Base-by-base conservation (phyloP, 2,329 filamentous ascomycete genomes). In the Botrytis byssoidea region DNA sequence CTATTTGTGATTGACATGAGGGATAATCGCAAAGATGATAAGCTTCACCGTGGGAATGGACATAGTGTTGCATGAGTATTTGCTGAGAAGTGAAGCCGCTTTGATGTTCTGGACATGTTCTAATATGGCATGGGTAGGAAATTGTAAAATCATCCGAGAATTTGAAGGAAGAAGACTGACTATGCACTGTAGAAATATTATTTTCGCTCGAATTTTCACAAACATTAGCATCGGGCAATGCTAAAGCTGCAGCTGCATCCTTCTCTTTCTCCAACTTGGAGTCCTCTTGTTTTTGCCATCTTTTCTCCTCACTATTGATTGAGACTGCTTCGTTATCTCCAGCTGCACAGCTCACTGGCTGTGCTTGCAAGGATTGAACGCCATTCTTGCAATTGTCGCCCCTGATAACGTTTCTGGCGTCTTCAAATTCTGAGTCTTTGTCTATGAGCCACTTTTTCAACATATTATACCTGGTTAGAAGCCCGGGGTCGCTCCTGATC, bases 11-110 rank as follows among this genome's bases (percentile, higher is more conserved):
- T 40, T 73, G 71, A 14, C 71, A 73, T 7, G 64, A 46, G 20
- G 55, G 9, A 63, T 70, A 63, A 2, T 73, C 71, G 4, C 71
- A 73, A 9, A 73, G 32, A 61, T 55, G 14, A 12, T 70, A 63
- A 18, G n/a, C 6, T 60, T 61, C 29, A 5, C 42, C 57, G 25
- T 73, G 65, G 3, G 7, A 14, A 2, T 10, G 16, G 3, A 18
- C 25, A 51, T 68, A 73, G 42, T 73, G 64, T 29, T 44, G 29
- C 16, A 46, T 40, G 14, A 69, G 51, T 20, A 3, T 18, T 18
- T 69, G 18, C 4, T 40, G 63, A 10, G 71, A 69, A 7, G 22
- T 6, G 25, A 61, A 69, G 10, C 64, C 71, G 32, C 29, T 44
- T n/a, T 61, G 60, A n/a, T 72, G 25, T 7, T 72, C 35, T 16